These are phyloP conservation scores for Ophiocordyceps sinensis DNA, from an alignment of 2,329 filamentous ascomycete genomes.

Conservation along the genomic window DNA sequence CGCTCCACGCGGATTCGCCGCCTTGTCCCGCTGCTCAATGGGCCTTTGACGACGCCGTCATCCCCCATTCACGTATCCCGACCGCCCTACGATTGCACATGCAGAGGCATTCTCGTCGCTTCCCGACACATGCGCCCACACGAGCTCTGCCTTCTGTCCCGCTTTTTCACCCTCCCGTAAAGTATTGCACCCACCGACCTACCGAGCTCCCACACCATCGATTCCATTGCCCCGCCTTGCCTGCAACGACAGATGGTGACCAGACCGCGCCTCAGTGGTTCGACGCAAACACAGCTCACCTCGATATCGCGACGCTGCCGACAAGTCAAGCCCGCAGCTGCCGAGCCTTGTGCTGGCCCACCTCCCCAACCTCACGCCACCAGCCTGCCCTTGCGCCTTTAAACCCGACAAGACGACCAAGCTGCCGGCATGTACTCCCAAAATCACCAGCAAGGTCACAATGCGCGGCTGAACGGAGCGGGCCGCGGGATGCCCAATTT, in stretches of 20 bases:
- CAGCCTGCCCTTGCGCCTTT: not conserved
- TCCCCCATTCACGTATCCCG: not conserved
- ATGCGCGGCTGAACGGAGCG: conserved; percentile 54
- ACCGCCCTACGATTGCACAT: conserved; percentile 7
- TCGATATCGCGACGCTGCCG: conserved; percentile 6
- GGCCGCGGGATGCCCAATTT: conserved; percentile 45
- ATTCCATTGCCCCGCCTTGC: conserved; percentile 2
- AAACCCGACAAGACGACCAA: conserved; percentile 3
- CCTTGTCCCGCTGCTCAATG: conserved; percentile 1
- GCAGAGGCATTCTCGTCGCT: conserved; percentile 7
- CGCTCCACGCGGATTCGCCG: not conserved
- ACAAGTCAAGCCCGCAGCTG: conserved; percentile 7
- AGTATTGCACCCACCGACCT: conserved; percentile 9
- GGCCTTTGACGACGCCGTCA: conserved; percentile 1
- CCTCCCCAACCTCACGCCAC: not conserved
- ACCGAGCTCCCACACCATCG: conserved; percentile 6
- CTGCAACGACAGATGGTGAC: conserved; percentile 11
- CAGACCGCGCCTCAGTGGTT: conserved; percentile 5
- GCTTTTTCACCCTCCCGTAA: conserved; percentile 18
- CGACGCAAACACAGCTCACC: conserved; percentile 2
- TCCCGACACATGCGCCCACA: conserved; percentile 23
- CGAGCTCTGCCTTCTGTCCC: conserved; percentile 17
- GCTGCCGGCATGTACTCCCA: conserved; percentile 56
- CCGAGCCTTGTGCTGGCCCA: conserved; percentile 15
- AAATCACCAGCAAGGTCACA: conserved; percentile 57